A percentile compares a stretch with the other conserved stretches of the same genome.
phyloP scores from a whole-genome alignment of 208 protist species.

The Acanthamoeba sp. region DNA sequence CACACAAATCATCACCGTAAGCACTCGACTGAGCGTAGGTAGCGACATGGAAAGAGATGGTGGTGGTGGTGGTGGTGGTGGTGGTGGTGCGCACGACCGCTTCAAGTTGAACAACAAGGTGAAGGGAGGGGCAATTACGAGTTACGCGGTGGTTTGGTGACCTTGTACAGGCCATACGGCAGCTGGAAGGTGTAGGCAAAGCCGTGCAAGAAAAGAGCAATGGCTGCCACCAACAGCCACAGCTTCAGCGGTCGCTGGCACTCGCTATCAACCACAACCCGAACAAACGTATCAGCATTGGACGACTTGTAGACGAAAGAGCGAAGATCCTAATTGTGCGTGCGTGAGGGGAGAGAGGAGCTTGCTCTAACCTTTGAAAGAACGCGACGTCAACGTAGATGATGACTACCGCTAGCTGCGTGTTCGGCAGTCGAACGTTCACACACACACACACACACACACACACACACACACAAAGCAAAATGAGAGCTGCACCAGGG shows the following conservation, averaged over 20 bases:
- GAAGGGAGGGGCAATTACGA: not conserved
- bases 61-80: no score
- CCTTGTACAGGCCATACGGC: slow-evolving; percentile 23
- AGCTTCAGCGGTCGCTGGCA: slow-evolving; percentile 51
- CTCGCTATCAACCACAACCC: not conserved
- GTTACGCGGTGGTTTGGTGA: not conserved
- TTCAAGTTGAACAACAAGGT: not conserved
- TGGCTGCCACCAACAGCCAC: slow-evolving; percentile 26
- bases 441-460: not conserved
- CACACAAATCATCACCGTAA: not conserved
- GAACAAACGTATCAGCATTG: not conserved
- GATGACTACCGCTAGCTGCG: not conserved
- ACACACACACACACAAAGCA: no score
- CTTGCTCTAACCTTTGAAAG: slow-evolving; percentile 8
- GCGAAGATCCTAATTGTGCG: not conserved
- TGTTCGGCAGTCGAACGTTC: no score
- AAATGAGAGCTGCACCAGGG: no score
- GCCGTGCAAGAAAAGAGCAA: not conserved
- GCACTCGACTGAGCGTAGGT: no score
- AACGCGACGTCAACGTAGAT: slow-evolving; percentile 12
- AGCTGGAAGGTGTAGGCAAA: not conserved
- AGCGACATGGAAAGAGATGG: no score
- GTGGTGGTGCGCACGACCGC: not conserved
- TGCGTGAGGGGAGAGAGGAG: not conserved
- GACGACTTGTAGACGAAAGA: not conserved